phyloP scores from a whole-genome alignment of 208 protist genomes.

The Porcisia deanei region DNA sequence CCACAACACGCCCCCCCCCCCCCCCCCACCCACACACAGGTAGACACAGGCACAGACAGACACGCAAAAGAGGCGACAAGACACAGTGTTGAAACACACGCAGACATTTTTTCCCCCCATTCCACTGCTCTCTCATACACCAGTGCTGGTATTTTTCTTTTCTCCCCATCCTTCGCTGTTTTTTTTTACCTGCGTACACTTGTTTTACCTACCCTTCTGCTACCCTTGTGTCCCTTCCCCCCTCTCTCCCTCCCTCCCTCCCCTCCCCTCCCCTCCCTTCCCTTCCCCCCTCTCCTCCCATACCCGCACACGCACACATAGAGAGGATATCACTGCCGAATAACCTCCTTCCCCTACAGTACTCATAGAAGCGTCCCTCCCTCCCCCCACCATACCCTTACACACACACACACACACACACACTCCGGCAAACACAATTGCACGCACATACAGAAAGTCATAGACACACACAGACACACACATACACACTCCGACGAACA shows the following conservation, averaged over 20 bases:
- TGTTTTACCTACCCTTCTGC: neutral
- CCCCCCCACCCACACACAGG: neutral
- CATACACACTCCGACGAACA: no score
- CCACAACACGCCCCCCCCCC: no score
- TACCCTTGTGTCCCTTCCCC: neutral
- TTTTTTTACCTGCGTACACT: neutral
- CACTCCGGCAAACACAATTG: no score
- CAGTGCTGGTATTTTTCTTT: no score
- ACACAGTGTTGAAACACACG: neutral
- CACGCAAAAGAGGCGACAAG: neutral
- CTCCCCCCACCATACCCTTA: no score
- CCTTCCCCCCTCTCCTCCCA: neutral
- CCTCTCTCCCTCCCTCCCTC: neutral
- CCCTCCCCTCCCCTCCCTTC: neutral
- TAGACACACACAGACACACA: conserved; percentile 2
- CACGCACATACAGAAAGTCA: neutral
- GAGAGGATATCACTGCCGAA: neutral
- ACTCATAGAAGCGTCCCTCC: neutral
- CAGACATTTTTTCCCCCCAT: no score
- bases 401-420: neutral
- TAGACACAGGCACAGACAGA: neutral
- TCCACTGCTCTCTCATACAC: neutral
- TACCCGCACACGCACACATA: no score
- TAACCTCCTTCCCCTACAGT: neutral
- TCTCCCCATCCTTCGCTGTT: neutral